A percentile compares a stretch with the other conserved stretches of the same genome.
Evolutionary conservation across 164 flowering plant species (phyloP).

Genomic region (Vitis labrusca): DNA sequence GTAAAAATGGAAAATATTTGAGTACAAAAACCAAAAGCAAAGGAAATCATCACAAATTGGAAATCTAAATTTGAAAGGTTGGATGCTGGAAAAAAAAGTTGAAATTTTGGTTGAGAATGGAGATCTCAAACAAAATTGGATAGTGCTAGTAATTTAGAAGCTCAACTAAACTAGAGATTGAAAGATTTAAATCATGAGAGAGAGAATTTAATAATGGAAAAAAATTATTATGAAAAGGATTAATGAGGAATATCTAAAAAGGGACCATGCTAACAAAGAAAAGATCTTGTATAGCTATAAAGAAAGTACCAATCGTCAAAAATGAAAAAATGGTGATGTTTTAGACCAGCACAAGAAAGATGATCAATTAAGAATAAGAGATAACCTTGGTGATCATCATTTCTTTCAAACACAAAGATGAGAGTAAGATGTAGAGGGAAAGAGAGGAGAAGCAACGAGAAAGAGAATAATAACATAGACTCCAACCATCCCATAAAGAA

Average conservation of each 20-base stretch:
- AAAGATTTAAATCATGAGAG: constrained; percentile 37
- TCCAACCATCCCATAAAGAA: too few relatives aligned
- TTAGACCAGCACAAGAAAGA: too few relatives aligned
- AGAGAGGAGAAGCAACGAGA: too few relatives aligned
- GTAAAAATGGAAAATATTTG: constrained; percentile 36
- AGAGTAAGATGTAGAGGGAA: too few relatives aligned
- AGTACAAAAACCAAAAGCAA: constrained; percentile 40
- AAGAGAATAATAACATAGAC: too few relatives aligned
- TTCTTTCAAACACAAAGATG: too few relatives aligned
- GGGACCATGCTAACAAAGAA: too few relatives aligned
- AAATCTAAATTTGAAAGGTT: constrained; percentile 37
- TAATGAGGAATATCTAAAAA: constrained; percentile 27
- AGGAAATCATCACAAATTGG: constrained; percentile 32
- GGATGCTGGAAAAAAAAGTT: constrained; percentile 22
- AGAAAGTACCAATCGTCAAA: too few relatives aligned
- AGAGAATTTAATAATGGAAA: constrained; percentile 31
- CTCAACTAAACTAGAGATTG: constrained; percentile 39
- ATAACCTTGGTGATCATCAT: too few relatives aligned
- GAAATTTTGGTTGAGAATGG: constrained; percentile 31
- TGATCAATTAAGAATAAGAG: too few relatives aligned
- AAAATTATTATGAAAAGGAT: constrained; percentile 23
- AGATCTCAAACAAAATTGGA: constrained; percentile 34
- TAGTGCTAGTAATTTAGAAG: constrained; percentile 28
- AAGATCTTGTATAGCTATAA: too few relatives aligned
- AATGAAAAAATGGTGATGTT: too few relatives aligned